Evolutionary conservation across 768 basidiomycete genomes (phyloP), one percentile per base, ranked within the genome.

Genomic region (Kwoniella mangroviensis): DNA sequence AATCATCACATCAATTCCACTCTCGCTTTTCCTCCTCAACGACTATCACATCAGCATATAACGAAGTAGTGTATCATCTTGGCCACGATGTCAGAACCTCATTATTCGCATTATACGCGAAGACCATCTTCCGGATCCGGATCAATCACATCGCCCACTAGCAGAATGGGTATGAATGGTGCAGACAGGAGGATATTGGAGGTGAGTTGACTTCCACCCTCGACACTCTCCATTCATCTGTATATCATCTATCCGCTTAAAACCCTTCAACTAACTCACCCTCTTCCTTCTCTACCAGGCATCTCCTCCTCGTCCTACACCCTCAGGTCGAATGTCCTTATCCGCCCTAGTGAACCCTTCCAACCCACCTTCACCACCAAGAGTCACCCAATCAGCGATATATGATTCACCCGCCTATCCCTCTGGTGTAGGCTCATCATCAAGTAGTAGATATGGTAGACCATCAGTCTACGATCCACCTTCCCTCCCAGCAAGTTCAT

Each of bases 271-370:
- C 49, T 52, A 43, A 63, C 28, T 17, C 51, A 10, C 6, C 6
- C 5, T 34, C 34, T 17, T 56, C 24, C 11, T 19, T 10, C 21
- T 54, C 28, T 19, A 15, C 45, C 43, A 52, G 49, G 61, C 26
- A 28, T 68, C 70, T 28, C 62, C 70, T 34, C 61, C 62, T 21
- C 61, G 55, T 5, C 69, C 68, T 5, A 67, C 69, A 19, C 68
- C 77, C 1, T 67, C 75, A 0, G 71, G 72, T 28, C 69, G 79
- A 12, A 80, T 80, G 79, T 58, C 79, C 21, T 67, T 80, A 24
- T 80, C 79, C 4, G 75, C 77, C 4, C 70, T 80, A 0, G 79
- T 80, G 24, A 80, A 80, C 63, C 75, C 77, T 6, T 77, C 79
- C n/a, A 41, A 60, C 22, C 73, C 70, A 19, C 24, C 40, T 21